Evolutionary conservation across 768 basidiomycete genomes (phyloP), one percentile per base, ranked within the genome.

Genomic region (Lentinus brumalis): DNA sequence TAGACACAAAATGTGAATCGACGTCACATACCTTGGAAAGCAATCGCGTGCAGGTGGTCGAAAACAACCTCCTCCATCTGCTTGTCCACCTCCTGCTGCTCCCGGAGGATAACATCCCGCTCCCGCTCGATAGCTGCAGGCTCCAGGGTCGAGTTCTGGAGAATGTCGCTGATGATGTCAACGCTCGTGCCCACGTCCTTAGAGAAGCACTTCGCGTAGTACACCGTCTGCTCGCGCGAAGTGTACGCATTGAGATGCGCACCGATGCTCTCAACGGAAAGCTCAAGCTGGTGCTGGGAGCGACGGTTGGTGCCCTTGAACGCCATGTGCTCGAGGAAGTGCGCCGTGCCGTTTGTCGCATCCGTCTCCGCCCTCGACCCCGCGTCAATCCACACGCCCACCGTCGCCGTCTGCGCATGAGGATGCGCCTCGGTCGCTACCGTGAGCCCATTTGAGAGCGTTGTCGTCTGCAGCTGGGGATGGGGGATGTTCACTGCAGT

Each of bases 31-130:
- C 96, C 87, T 77, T 96, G 93, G 86, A 95, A 99, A 56, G 97
- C 97, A 64, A 98, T 88, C 47, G 96, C 82, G 75, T 99, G 97
- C 60, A 99, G 78, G 73, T 99, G 97, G 78, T 98, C 97, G 69
- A 99, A 98, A 9, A 98, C 94, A 70, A 98, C 96, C 76, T 98
- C 97, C 79, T 98, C 96, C 53, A 92, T 77, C 81, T 97, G 95
- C 80, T 98, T 98, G 78, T 97, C 95, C 32, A 98, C 97, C 79
- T 98, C 97, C 79, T 98, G 92, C 79, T 97, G 96, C 75, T 99
- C 97, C 64, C 97, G 83, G 57, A 98, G 76, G 67, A 98, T 98
- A 44, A 98, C 96, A 73, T 96, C 94, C 46, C 96, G 86, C 79
- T 98, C 97, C 65, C 96, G 81, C 78, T 98, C 97, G 67, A 99